Evolutionary conservation across 2,329 filamentous ascomycete species (phyloP).

Genomic region (Zarea fungicola): DNA sequence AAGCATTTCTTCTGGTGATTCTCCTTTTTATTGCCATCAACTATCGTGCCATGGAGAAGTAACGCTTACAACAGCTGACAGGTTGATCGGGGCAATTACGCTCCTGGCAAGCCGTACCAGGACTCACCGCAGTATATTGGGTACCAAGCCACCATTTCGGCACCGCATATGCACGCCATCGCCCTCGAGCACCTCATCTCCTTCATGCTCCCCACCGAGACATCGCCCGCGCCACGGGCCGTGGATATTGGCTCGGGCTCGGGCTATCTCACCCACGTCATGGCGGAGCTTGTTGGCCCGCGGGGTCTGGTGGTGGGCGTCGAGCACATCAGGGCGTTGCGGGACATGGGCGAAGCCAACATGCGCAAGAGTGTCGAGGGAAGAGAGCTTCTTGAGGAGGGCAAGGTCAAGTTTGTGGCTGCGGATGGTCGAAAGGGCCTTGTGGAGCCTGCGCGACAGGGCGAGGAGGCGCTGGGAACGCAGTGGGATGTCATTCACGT

Average conservation of each 20-base stretch:
- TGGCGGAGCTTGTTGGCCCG: conserved; percentile 68
- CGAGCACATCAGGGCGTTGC: conserved; percentile 65
- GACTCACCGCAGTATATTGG: conserved; percentile 53
- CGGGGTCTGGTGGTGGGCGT: conserved; percentile 58
- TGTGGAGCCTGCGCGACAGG: conserved; percentile 37
- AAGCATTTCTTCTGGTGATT: conserved; percentile 78
- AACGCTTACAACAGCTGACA: conserved; percentile 27
- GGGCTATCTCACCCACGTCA: conserved; percentile 81
- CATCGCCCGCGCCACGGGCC: conserved; percentile 43
- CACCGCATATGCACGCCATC: conserved; percentile 57
- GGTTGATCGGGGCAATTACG: conserved; percentile 87
- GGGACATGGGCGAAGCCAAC: conserved; percentile 58
- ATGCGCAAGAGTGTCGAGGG: conserved; percentile 60
- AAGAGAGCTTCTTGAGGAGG: conserved; percentile 52
- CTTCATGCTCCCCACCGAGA: conserved; percentile 33
- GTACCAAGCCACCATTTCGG: conserved; percentile 51
- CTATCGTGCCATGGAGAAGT: too few species aligned
- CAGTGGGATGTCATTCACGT: conserved; percentile 94
- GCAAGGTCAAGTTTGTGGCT: conserved; percentile 64
- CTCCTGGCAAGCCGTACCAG: conserved; percentile 63
- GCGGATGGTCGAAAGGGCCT: conserved; percentile 70
- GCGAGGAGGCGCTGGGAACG: conserved; percentile 41
- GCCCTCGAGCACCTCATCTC: conserved; percentile 46
- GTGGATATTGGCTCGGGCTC: conserved; percentile 72
- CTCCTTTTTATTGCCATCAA: not conserved